These are phyloP conservation scores for Calonectria multiphialidica DNA, from an alignment of 2,329 filamentous ascomycete genomes.

Conservation along the genomic window DNA sequence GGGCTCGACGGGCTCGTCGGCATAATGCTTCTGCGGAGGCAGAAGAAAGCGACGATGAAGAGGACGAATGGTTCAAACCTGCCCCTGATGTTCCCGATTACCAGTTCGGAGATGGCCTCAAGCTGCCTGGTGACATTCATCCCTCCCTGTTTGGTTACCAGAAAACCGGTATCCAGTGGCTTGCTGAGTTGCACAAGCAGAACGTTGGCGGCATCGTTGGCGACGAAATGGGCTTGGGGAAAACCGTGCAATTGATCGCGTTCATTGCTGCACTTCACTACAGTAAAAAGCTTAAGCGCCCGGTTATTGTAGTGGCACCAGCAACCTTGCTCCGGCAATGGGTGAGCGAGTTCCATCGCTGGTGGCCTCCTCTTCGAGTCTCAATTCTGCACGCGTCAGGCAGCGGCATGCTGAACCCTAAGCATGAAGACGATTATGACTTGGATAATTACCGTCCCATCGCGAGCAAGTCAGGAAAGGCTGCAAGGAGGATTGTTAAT, in stretches of 20 bases:
- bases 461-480: conserved; percentile 57
- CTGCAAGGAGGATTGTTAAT: conserved; percentile 84
- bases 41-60: conserved; percentile 58
- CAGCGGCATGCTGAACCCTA: conserved; percentile 94
- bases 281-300: conserved; percentile 85
- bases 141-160: conserved; percentile 96
- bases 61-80: conserved; percentile 83
- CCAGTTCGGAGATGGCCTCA: conserved; percentile 79
- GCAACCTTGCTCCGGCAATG: conserved; percentile 96
- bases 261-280: conserved; percentile 94
- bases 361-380: conserved; percentile 99
- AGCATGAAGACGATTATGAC: conserved; percentile 67
- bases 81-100: conserved; percentile 87
- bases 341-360: conserved; percentile 98
- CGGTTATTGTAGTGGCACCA: conserved; percentile 91
- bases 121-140: conserved; percentile 91
- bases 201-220: conserved; percentile 94
- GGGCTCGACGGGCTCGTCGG: conserved; percentile 54
- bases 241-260: conserved; percentile 80
- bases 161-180: conserved; percentile 96
- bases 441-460: conserved; percentile 56
- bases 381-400: conserved; percentile 96
- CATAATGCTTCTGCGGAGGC: conserved; percentile 51
- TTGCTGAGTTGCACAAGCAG: conserved; percentile 91
- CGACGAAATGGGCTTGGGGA: conserved; percentile 99